phyloP scores from a whole-genome alignment of 176 grass and related monocot genomes.

The Avena insularis region DNA sequence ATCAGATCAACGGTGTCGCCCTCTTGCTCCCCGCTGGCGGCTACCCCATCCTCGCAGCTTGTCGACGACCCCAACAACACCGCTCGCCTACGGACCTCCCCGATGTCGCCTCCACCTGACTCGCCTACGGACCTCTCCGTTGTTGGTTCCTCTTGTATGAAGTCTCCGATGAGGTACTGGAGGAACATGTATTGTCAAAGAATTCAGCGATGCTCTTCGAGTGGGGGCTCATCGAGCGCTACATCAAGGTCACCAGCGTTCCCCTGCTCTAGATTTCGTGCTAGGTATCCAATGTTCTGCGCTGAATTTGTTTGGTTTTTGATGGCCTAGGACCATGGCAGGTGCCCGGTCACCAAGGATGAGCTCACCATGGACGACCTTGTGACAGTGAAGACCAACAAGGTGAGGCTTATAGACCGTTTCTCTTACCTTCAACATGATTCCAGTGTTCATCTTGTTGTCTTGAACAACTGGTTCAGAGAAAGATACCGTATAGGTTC shows the following conservation, averaged over 20 bases:
- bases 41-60: too few relatives aligned
- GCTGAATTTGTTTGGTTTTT: constrained; percentile 17
- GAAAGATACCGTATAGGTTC: not conserved
- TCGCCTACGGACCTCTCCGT: not conserved
- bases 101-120: constrained; percentile 15
- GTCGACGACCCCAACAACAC: too few relatives aligned
- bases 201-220: constrained; percentile 92
- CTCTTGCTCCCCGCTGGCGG: too few relatives aligned
- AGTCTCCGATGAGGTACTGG: constrained; percentile 98
- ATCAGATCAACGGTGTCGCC: too few relatives aligned
- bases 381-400: constrained; percentile 86
- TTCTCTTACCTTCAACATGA: not conserved
- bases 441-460: not conserved
- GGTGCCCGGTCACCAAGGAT: constrained; percentile 90
- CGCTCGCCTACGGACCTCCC: too few relatives aligned
- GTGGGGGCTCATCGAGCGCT: constrained; percentile 81
- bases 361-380: constrained; percentile 89
- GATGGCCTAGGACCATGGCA: constrained; percentile 72
- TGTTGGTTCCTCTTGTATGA: not conserved
- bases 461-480: not conserved
- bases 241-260: constrained; percentile 58
- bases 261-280: constrained; percentile 1
- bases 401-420: constrained; percentile 46
- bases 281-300: not conserved
- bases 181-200: constrained; percentile 91